These are phyloP conservation scores for Mesembryanthemum crystallinum DNA, from an alignment of 148 eudicot species.

Conservation along the genomic window DNA sequence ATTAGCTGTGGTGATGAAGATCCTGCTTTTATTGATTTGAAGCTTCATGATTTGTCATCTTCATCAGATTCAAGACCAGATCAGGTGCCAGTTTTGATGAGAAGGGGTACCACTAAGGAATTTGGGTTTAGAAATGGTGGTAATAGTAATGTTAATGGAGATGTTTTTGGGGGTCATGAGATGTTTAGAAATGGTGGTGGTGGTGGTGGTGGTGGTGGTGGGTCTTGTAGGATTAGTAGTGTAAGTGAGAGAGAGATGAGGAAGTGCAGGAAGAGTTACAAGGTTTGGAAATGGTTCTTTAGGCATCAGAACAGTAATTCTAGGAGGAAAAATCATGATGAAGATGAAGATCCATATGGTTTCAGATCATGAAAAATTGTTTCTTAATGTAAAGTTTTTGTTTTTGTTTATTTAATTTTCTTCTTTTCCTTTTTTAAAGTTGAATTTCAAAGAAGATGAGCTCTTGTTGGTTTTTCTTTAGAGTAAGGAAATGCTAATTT, in stretches of 20 bases:
- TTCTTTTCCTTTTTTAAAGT: not conserved
- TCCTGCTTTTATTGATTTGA: conserved; percentile 67
- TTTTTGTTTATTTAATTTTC: not conserved
- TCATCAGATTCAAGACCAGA: too few species aligned
- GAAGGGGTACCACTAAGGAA: conserved; percentile 35
- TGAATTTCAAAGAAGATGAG: conserved; percentile 5
- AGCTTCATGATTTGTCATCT: conserved; percentile 38
- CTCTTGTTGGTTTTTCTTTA: conserved; percentile 8
- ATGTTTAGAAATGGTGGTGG: conserved; percentile 37
- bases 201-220: too few species aligned
- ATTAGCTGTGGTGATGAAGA: conserved; percentile 47
- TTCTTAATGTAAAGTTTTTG: conserved; percentile 9
- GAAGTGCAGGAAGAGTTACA: conserved; percentile 50
- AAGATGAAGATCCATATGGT: conserved; percentile 20
- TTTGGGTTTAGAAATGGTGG: conserved; percentile 34
- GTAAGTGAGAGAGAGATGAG: conserved; percentile 48
- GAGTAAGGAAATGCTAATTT: conserved; percentile 15
- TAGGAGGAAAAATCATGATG: conserved; percentile 31
- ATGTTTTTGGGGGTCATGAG: conserved; percentile 20
- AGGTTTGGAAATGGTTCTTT: conserved; percentile 79
- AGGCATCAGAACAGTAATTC: conserved; percentile 42
- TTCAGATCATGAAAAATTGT: conserved; percentile 14
- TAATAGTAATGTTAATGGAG: not conserved
- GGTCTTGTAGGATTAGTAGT: conserved; percentile 48
- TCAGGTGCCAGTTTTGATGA: conserved; percentile 32